phyloP scores from a whole-genome alignment of 2,329 filamentous ascomycete species.

The Sporothrix pallida region DNA sequence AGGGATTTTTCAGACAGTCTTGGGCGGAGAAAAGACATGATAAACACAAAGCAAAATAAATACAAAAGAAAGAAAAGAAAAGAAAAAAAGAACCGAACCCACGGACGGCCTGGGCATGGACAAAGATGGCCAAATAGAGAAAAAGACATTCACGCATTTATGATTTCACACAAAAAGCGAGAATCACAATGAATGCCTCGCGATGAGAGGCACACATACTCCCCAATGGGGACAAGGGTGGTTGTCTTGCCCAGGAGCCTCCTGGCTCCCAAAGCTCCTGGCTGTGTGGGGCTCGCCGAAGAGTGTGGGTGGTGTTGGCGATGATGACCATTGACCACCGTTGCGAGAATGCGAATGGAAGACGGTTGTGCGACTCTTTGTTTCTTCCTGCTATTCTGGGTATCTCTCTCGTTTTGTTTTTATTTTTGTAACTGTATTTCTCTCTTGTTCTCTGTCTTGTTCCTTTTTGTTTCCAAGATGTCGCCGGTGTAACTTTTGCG shows the following conservation, averaged over 20 bases:
- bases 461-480: constrained; percentile 14
- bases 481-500: background rate
- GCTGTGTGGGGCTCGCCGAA: constrained; percentile 28
- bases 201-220: constrained; percentile 1
- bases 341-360: background rate
- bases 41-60: background rate
- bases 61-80: background rate
- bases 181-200: constrained; percentile 1
- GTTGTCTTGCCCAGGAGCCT: background rate
- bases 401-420: no score
- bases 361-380: background rate
- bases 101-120: background rate
- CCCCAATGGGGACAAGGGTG: constrained; percentile 19
- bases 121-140: background rate
- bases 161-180: background rate
- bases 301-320: background rate
- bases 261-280: constrained; percentile 2
- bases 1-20: background rate
- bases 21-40: background rate
- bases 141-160: background rate
- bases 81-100: background rate
- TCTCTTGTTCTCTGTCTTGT: background rate
- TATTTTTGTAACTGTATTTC: no score
- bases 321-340: constrained; percentile 1
- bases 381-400: constrained; percentile 17